Base-by-base conservation (phyloP, 2,329 filamentous ascomycete species). In the Septoria linicola region DNA sequence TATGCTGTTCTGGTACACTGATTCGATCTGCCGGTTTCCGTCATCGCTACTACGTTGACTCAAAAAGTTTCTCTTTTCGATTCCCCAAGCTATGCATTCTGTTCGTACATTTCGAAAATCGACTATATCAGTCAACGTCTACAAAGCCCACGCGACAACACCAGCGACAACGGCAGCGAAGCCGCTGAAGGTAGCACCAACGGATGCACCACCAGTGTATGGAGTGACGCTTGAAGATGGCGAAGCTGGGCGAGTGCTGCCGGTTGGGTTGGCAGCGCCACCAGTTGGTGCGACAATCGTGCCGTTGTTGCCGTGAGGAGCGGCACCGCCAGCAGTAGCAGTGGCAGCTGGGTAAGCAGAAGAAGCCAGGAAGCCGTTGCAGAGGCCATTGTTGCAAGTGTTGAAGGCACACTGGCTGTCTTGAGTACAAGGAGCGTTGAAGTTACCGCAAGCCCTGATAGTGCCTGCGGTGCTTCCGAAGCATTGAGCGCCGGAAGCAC, bases 381-480 rank as follows among this genome's bases (percentile, higher is more conserved):
- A 64, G 25, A 64, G 41, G 2, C 60, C 60, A 11, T 57, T 52
- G 37, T 59, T 53, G 58, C 61, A 64, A 11, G 59, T 60, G 44
- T 64, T 64, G 55, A 41, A 57, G 1, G 60, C 61, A 35, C 61
- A 64, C 37, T 64, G 60, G 17, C 40, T 32, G 41, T 63, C 53
- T 16, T 14, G 40, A 1, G 31, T 49, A 49, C 61, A 64, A 1
- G 40, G 54, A 14, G 61, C 61, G 34, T 63, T 59, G 60, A 59
- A 63, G n/a, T 58, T 61, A 16, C 61, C 61, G 39, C 61, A 63
- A 1, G 25, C n/a, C 1, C 44, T 51, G 37, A 58, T 60, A 11
- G 34, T 51, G 11, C 48, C 44, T 2, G 44, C 47, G 17, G 39
- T 63, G 32, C 17, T 49, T n/a, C 49, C 59, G 13, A 35, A 63